A percentile compares a stretch with the other conserved stretches of the same genome.
phyloP scores from a whole-genome alignment of 768 basidiomycete species.

The Dentipellis sp. region DNA sequence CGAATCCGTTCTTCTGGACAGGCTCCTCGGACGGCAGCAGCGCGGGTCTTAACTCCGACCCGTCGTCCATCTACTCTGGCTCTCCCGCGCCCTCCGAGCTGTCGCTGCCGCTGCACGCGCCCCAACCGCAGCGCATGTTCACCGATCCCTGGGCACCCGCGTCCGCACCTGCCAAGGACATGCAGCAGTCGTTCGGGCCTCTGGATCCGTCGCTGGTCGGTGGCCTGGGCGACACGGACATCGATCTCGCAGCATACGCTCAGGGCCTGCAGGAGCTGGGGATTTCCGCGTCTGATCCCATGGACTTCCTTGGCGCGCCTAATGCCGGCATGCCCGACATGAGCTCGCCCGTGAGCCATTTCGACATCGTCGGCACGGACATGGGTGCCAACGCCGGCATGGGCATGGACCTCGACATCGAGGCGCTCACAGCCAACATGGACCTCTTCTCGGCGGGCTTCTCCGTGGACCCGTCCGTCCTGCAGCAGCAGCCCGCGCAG shows the following conservation, averaged over 20 bases:
- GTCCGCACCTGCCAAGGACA: neutral
- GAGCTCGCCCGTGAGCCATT: conserved; percentile 9
- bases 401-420: too few relatives aligned
- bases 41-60: neutral
- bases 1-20: neutral
- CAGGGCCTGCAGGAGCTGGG: conserved; percentile 11
- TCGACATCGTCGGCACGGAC: neutral
- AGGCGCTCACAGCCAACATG: neutral
- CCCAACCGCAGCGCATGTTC: conserved; percentile 10
- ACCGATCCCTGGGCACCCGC: neutral
- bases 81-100: conserved; percentile 14
- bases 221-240: neutral
- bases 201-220: neutral
- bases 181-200: neutral
- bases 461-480: conserved; percentile 2
- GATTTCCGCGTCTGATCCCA: conserved; percentile 1
- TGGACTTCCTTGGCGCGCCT: neutral
- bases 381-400: neutral
- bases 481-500: neutral
- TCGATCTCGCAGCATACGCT: conserved; percentile 9
- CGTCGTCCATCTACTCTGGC: conserved; percentile 13
- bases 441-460: conserved; percentile 7
- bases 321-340: conserved; percentile 6
- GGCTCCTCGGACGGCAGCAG: neutral
- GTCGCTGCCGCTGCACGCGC: conserved; percentile 9